Percentiles rank a stretch among this genome's conserved stretches.
phyloP scores from a whole-genome alignment of 169 alveolate species.

The Neospora caninum region DNA sequence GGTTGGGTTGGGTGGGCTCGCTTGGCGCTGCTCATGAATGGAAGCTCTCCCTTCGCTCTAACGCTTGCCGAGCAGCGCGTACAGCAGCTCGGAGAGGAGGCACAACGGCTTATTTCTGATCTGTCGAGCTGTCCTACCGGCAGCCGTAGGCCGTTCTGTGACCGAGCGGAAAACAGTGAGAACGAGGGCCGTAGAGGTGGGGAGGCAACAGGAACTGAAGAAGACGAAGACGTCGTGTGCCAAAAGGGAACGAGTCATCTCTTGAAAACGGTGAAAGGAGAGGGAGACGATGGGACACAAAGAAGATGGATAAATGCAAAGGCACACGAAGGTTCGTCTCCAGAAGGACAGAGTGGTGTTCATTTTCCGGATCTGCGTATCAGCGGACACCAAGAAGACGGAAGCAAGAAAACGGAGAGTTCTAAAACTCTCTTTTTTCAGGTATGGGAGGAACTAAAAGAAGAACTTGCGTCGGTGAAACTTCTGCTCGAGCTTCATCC shows the following conservation, averaged over 20 bases:
- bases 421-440: background rate
- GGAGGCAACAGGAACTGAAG: too few species aligned
- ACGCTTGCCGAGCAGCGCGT: background rate
- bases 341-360: too few species aligned
- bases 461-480: background rate
- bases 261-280: too few species aligned
- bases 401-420: background rate
- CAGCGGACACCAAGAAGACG: too few species aligned
- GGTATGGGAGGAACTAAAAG: background rate
- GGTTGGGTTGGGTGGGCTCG: slow-evolving; percentile 1
- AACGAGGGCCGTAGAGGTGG: background rate
- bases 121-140: background rate
- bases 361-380: too few species aligned
- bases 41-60: background rate
- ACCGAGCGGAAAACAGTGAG: background rate
- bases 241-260: too few species aligned
- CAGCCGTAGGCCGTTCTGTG: background rate
- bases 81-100: background rate
- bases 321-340: too few species aligned
- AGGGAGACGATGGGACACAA: too few species aligned
- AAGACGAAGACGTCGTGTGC: too few species aligned
- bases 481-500: slow-evolving; percentile 13
- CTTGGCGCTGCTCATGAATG: slow-evolving; percentile 17
- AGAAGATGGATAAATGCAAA: too few species aligned
- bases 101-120: background rate